phyloP scores from a whole-genome alignment of 306 rosid genomes.

The Trifolium pratense region DNA sequence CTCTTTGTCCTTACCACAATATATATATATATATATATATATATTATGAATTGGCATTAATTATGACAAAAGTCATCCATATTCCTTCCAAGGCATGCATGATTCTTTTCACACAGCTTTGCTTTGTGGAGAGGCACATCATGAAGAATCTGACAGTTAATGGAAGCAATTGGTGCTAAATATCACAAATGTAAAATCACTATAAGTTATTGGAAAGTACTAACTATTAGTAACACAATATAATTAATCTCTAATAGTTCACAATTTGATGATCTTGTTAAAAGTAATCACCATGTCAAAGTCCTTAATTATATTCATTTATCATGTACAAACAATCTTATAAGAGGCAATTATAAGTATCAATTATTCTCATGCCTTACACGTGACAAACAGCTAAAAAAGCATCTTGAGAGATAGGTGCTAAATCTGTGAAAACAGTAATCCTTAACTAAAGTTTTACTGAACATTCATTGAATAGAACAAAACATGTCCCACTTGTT shows the following conservation, averaged over 20 bases:
- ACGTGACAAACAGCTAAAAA: slow-evolving; percentile 26
- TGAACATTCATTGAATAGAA: not conserved
- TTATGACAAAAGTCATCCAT: slow-evolving; percentile 49
- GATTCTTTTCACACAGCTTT: slow-evolving; percentile 59
- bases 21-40: slow-evolving; percentile 21
- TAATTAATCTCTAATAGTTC: too few species aligned
- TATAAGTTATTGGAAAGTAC: not conserved
- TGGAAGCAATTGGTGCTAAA: slow-evolving; percentile 27
- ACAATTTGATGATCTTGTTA: slow-evolving; percentile 21
- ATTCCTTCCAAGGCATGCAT: slow-evolving; percentile 40
- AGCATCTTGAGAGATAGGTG: not conserved
- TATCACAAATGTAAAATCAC: slow-evolving; percentile 7
- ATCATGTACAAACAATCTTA: slow-evolving; percentile 26
- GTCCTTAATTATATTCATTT: slow-evolving; percentile 10
- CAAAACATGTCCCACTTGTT: not conserved
- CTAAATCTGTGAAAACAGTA: not conserved
- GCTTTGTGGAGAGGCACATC: slow-evolving; percentile 41
- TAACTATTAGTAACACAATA: not conserved
- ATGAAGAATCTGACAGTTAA: slow-evolving; percentile 41
- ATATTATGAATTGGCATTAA: slow-evolving; percentile 47
- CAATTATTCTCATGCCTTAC: slow-evolving; percentile 37
- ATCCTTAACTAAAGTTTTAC: not conserved
- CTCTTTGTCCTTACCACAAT: slow-evolving; percentile 28
- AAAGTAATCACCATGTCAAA: slow-evolving; percentile 34
- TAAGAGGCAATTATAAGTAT: slow-evolving; percentile 31